These are phyloP conservation scores for Ottelia alismoides DNA, from an alignment of 106 monocot genomes.

Conservation along the genomic window DNA sequence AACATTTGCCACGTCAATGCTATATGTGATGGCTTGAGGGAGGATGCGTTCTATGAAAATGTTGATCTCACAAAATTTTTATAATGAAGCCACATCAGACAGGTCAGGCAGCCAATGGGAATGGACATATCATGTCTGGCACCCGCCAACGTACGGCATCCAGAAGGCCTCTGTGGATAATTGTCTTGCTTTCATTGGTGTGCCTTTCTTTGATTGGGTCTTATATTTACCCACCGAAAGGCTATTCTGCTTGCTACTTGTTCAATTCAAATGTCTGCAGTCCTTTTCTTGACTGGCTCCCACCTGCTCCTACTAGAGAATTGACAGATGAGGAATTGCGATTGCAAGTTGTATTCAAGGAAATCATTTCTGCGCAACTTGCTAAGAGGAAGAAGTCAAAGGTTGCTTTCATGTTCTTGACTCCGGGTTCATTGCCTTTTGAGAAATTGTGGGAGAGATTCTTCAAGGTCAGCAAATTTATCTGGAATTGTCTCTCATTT, in stretches of 20 bases:
- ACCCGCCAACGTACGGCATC: constrained; percentile 36
- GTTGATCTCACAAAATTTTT: too few species aligned
- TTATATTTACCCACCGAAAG: constrained; percentile 48
- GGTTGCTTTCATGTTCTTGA: constrained; percentile 95
- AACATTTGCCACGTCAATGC: too few species aligned
- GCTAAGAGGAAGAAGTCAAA: constrained; percentile 46
- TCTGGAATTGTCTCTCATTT: too few species aligned
- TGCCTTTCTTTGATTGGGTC: constrained; percentile 47
- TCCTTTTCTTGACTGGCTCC: constrained; percentile 75
- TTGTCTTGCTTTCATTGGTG: constrained; percentile 45
- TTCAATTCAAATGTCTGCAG: constrained; percentile 52
- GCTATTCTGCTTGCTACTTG: constrained; percentile 51
- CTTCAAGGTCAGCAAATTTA: constrained; percentile 37
- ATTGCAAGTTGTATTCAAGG: constrained; percentile 38
- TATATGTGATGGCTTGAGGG: too few species aligned
- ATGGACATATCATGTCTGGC: constrained; percentile 22
- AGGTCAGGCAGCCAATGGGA: constrained; percentile 21
- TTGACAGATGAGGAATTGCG: constrained; percentile 75
- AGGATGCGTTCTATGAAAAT: too few species aligned
- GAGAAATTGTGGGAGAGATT: constrained; percentile 92
- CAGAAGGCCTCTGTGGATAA: constrained; percentile 82
- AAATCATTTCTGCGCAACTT: constrained; percentile 33
- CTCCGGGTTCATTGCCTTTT: constrained; percentile 77
- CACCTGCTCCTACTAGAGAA: constrained; percentile 30
- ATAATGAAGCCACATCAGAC: too few species aligned